Conservation (phyloP, 2,329 filamentous ascomycete genomes). For the Botrytis paeoniae region DNA sequence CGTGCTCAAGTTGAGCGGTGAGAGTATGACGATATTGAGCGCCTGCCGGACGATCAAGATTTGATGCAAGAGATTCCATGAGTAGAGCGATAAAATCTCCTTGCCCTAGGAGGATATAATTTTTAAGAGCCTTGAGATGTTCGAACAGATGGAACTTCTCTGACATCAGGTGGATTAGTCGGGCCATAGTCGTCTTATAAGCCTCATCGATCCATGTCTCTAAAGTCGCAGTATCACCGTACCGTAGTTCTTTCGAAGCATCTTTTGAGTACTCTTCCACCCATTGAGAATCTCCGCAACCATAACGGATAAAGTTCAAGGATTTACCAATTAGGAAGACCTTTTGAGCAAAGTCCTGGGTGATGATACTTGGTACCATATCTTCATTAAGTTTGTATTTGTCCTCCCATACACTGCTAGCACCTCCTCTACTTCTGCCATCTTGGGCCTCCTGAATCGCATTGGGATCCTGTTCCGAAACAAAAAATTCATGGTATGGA, state of each 20-base stretch:
- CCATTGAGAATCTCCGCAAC: slow-evolving; percentile 90
- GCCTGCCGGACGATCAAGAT: slow-evolving; percentile 91
- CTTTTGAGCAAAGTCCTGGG: slow-evolving; percentile 89
- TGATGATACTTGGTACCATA: slow-evolving; percentile 93
- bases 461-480: slow-evolving; percentile 71
- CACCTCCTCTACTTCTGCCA: slow-evolving; percentile 54
- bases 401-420: slow-evolving; percentile 95
- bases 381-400: slow-evolving; percentile 84
- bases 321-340: slow-evolving; percentile 98
- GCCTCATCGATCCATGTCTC: slow-evolving; percentile 94
- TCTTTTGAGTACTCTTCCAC: slow-evolving; percentile 93
- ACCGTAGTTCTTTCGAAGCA: slow-evolving; percentile 85
- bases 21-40: slow-evolving; percentile 95
- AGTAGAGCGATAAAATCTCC: slow-evolving; percentile 96
- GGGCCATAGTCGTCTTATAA: slow-evolving; percentile 96
- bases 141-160: slow-evolving; percentile 93
- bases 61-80: slow-evolving; percentile 93
- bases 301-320: slow-evolving; percentile 95
- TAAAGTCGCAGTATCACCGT: slow-evolving; percentile 88
- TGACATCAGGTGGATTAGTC: slow-evolving; percentile 88
- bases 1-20: slow-evolving; percentile 96
- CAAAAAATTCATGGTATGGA: slow-evolving; percentile 93
- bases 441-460: slow-evolving; percentile 45
- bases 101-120: slow-evolving; percentile 89
- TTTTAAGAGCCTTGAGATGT: slow-evolving; percentile 86